These are phyloP conservation scores for Flammula alnicola DNA, from an alignment of 1,284 basidiomycete genomes.

Conservation along the genomic window DNA sequence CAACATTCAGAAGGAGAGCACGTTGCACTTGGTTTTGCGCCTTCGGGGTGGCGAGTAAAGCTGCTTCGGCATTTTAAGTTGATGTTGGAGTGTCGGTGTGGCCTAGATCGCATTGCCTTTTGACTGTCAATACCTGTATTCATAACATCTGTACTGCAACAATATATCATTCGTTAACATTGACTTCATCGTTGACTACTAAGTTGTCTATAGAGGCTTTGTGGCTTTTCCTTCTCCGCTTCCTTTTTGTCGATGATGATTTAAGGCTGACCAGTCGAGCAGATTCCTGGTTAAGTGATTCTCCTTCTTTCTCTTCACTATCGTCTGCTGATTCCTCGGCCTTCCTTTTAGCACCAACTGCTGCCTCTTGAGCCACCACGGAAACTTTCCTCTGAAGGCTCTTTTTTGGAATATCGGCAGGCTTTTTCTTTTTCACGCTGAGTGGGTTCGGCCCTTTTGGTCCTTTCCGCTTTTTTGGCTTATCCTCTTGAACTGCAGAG, in stretches of 20 bases:
- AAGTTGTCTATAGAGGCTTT: background rate
- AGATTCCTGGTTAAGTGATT: background rate
- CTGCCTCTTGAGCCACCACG: background rate
- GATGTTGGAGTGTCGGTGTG: slow-evolving; percentile 14
- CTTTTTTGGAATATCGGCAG: slow-evolving; percentile 13
- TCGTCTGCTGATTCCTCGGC: slow-evolving; percentile 20
- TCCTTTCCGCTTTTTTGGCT: slow-evolving; percentile 68
- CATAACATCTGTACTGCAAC: background rate
- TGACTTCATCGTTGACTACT: background rate
- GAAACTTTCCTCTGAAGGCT: slow-evolving; percentile 1
- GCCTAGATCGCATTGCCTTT: background rate
- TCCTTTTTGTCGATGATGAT: slow-evolving; percentile 25
- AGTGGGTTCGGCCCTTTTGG: slow-evolving; percentile 93
- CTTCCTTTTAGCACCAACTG: slow-evolving; percentile 26
- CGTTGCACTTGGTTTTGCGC: slow-evolving; percentile 74
- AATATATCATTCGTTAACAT: background rate
- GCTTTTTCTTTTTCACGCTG: slow-evolving; percentile 87
- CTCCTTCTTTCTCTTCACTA: slow-evolving; percentile 4
- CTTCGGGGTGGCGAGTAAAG: slow-evolving; percentile 64
- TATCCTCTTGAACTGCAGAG: slow-evolving; percentile 39
- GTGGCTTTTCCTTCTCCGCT: slow-evolving; percentile 29
- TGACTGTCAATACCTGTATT: background rate
- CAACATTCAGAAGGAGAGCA: slow-evolving; percentile 79
- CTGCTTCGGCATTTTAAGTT: slow-evolving; percentile 27
- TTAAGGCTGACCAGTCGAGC: background rate